phyloP scores from a whole-genome alignment of 2,329 filamentous ascomycete species.

The Fusarium anthophilum region DNA sequence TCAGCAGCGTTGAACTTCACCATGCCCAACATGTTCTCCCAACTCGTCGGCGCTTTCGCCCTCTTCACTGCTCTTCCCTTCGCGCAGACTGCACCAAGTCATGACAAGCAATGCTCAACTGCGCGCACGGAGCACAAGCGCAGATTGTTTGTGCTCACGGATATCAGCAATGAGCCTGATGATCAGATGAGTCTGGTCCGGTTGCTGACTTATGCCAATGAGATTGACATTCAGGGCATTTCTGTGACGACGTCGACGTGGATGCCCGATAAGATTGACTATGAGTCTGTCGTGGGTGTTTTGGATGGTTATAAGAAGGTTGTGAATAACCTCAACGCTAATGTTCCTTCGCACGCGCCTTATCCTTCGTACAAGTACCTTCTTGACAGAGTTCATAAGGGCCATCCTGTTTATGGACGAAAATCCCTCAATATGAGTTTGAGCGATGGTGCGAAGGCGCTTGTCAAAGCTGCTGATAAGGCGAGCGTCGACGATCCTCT shows the following conservation, averaged over 20 bases:
- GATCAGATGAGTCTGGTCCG: constrained; percentile 55
- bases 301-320: constrained; percentile 42
- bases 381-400: not conserved
- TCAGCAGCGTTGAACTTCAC: not conserved
- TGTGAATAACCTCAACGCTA: constrained; percentile 12
- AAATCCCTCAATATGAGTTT: constrained; percentile 15
- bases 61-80: not conserved
- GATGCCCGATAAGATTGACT: constrained; percentile 47
- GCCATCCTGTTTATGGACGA: constrained; percentile 36
- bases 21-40: constrained; percentile 1
- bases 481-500: constrained; percentile 48
- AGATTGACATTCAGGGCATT: constrained; percentile 55
- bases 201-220: constrained; percentile 55
- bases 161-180: constrained; percentile 58
- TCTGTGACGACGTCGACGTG: constrained; percentile 57
- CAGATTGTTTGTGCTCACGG: constrained; percentile 52
- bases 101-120: not conserved
- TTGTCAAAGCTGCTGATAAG: constrained; percentile 44
- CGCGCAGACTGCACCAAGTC: not conserved
- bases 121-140: constrained; percentile 32
- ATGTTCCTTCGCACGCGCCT: not conserved
- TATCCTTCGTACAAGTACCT: not conserved
- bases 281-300: constrained; percentile 45
- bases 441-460: constrained; percentile 52
- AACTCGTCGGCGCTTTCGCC: constrained; percentile 9